phyloP scores from a whole-genome alignment of 805 yeast genomes.

The Wickerhamomyces bisporus region DNA sequence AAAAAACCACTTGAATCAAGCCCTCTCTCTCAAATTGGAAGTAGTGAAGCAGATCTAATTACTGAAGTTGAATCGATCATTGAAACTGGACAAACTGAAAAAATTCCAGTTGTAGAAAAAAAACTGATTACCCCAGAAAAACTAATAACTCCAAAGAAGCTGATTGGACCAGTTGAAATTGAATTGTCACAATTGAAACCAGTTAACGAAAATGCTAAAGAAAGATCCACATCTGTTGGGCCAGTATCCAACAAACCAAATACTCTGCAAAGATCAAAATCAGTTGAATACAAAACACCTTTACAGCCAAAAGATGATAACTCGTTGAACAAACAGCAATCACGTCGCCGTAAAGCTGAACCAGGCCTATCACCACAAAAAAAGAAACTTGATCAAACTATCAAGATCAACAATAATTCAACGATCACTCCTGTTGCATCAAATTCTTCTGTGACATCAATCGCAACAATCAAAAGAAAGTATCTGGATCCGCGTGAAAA shows the following conservation, averaged over 20 bases:
- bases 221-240: conserved; percentile 12
- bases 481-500: conserved; percentile 19
- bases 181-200: background rate
- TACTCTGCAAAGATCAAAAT: background rate
- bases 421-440: background rate
- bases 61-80: too few relatives aligned
- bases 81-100: too few relatives aligned
- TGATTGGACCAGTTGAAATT: too few relatives aligned
- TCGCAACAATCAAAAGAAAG: conserved; percentile 6
- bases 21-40: too few relatives aligned
- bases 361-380: conserved; percentile 27
- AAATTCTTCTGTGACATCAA: background rate
- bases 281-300: conserved; percentile 6
- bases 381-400: conserved; percentile 18
- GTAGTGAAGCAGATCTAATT: too few relatives aligned
- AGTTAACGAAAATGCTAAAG: background rate
- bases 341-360: conserved; percentile 27
- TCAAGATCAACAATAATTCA: conserved; percentile 2
- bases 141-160: background rate
- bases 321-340: conserved; percentile 14
- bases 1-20: too few relatives aligned
- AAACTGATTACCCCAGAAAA: background rate
- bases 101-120: too few relatives aligned
- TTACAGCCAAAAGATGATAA: conserved; percentile 12
- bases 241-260: conserved; percentile 2